Evolutionary conservation across 768 basidiomycete species (phyloP), one percentile per base, ranked within the genome.

Genomic region (Symmetrospora coprosmae): DNA sequence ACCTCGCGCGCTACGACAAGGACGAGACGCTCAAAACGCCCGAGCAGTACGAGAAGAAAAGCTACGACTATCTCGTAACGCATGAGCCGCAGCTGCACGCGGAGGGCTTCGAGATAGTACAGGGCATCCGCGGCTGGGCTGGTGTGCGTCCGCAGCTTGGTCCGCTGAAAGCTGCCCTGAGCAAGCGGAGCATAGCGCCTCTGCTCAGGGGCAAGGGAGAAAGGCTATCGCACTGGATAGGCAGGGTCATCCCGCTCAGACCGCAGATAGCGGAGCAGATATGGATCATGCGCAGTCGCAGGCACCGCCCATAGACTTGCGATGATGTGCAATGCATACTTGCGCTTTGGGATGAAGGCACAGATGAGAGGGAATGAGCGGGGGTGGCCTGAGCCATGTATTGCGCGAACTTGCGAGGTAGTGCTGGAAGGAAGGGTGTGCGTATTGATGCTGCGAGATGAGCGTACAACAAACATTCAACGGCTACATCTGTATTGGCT

Each of bases 1-100:
- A 87, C 1, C 77, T 70, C 64, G 63, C 77, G 51, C 70, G 74
- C 50, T 47, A 60, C 17, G 80, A 87, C 73, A 92, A 89, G 75
- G 84, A 85, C 0, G 90, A 94, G 71, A 61, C 63, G 16, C 56
- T 28, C 47, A 9, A 16, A 17, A 63, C 7, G 60, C 62, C 38
- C 66, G 70, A 41, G 67, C 66, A 53, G 64, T 66, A 49, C 55
- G 46, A 35, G 6, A 37, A 61, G 31, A 9, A 1, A 19, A 2
- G 28, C 38, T 50, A 46, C 43, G 48, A 64, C 48, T 41, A 33
- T n/a, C 25, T 63, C 35, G 11, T 61, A 19, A 50, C 49, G 7
- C 51, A 41, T 16, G 33, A 49, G 35, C 49, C 50, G 2, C 27
- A 17, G 4, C 34, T 38, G 23, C 58, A 56, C 9, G 39, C 59